A percentile compares a stretch with the other conserved stretches of the same genome.
These are phyloP conservation scores for Didymella pomorum DNA, from an alignment of 2,329 filamentous ascomycete genomes.

Conservation along the genomic window DNA sequence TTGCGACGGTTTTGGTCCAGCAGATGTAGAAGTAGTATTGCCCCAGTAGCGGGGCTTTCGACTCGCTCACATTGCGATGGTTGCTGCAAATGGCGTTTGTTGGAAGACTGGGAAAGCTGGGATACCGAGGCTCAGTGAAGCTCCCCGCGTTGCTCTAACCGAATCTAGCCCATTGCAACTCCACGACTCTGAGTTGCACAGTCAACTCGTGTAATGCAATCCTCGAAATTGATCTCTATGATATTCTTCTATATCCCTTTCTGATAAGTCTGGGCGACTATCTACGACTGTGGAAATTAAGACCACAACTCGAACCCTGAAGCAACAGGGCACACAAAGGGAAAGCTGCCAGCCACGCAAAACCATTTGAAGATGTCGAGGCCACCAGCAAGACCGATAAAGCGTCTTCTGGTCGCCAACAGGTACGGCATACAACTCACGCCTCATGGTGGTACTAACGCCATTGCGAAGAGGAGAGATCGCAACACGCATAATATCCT, in stretches of 20 bases:
- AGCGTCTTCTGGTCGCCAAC: conserved; percentile 63
- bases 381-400: conserved; percentile 51
- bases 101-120: conserved; percentile 26
- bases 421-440: conserved; percentile 48
- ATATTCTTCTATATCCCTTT: neutral
- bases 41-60: conserved; percentile 26
- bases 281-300: neutral
- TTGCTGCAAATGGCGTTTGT: neutral
- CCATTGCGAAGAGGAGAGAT: conserved; percentile 65
- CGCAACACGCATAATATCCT: conserved; percentile 66
- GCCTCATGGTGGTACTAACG: neutral
- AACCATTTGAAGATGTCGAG: conserved; percentile 26
- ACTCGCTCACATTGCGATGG: conserved; percentile 31
- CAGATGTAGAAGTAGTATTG: neutral
- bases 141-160: conserved; percentile 31
- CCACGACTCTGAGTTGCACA: neutral
- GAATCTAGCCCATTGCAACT: conserved; percentile 10
- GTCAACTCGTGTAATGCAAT: neutral
- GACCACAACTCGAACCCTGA: neutral
- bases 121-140: conserved; percentile 40
- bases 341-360: neutral
- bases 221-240: neutral
- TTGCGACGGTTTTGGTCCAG: neutral
- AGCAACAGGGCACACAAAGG: neutral
- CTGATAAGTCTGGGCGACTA: neutral